phyloP scores from a whole-genome alignment of 2,329 filamentous ascomycete genomes.

The Harringtonia aguacate region DNA sequence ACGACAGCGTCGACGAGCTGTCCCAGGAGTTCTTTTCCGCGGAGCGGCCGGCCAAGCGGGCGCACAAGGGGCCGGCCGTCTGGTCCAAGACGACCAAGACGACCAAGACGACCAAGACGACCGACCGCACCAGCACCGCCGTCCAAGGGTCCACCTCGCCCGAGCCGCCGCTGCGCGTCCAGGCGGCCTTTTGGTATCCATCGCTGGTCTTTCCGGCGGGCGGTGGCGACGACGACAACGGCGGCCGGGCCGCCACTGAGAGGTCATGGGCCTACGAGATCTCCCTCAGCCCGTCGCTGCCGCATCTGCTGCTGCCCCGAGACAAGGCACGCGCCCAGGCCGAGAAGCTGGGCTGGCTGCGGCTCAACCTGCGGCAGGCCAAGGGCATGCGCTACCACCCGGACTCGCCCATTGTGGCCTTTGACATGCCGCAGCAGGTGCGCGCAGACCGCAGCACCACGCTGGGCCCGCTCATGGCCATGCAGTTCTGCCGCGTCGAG shows the following conservation, averaged over 20 bases:
- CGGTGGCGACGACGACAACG: background rate
- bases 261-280: background rate
- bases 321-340: background rate
- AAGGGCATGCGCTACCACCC: background rate
- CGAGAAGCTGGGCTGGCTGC: constrained; percentile 2
- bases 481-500: constrained; percentile 1
- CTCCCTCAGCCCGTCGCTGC: background rate
- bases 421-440: background rate
- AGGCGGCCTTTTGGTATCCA: constrained; percentile 4
- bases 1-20: constrained; percentile 9
- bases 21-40: constrained; percentile 5
- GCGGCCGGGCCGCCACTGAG: too few relatives aligned
- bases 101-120: background rate
- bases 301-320: background rate
- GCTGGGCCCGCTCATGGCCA: background rate
- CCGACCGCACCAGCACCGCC: background rate
- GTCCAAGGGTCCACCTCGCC: background rate
- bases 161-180: background rate
- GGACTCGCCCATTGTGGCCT: background rate
- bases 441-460: background rate
- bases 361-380: background rate
- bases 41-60: background rate
- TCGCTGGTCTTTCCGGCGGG: background rate
- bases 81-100: background rate
- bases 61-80: background rate